Evolutionary conservation across 2,329 filamentous ascomycete species (phyloP), one percentile per base, ranked within the genome.

Genomic region (Xylariaceae sp.): DNA sequence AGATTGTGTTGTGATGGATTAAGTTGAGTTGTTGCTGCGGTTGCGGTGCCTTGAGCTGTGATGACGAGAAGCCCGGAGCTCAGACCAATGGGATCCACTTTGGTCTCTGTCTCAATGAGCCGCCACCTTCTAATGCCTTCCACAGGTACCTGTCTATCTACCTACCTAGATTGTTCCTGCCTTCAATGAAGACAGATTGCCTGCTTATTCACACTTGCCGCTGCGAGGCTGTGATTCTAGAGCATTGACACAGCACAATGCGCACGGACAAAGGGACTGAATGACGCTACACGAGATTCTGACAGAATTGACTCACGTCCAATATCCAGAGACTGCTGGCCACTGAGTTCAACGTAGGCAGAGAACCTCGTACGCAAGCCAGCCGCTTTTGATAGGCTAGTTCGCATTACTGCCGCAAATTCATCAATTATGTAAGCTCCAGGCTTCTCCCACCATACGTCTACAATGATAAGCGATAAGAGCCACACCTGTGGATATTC

Each of bases 41-140:
- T 50, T 49, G 19, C 50, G 44, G 42, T 52, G 46, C 33, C 40
- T 54, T 42, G 43, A 48, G 50, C 50, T 49, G 48, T 40, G 43
- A 55, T 54, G 53, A 52, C 53, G 53, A 55, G 49, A 47, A 45
- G 47, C 29, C n/a, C 27, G 33, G 42, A 54, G 53, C 53, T 55
- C 51, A 50, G 53, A 54, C 53, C 53, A 55, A 14, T 16, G 12
- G 1, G 29, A 22, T 42, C 51, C 50, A 44, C 53, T 40, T 39
- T 19, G 14, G 39, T 35, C 17, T 42, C 40, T 40, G 40, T 32
- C 39, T 36, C 17, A 22, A 22, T 20, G 46, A 21, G 50, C 52
- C 52, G 52, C 52, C 52, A 55, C 52, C 52, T 55, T 55, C 52
- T 16, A 55, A 53, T 22, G 48, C 44, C 39, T 55, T 55, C 53